These are phyloP conservation scores for Fusarium neocosmosporiellum DNA, from an alignment of 2,329 filamentous ascomycete genomes.

Conservation along the genomic window DNA sequence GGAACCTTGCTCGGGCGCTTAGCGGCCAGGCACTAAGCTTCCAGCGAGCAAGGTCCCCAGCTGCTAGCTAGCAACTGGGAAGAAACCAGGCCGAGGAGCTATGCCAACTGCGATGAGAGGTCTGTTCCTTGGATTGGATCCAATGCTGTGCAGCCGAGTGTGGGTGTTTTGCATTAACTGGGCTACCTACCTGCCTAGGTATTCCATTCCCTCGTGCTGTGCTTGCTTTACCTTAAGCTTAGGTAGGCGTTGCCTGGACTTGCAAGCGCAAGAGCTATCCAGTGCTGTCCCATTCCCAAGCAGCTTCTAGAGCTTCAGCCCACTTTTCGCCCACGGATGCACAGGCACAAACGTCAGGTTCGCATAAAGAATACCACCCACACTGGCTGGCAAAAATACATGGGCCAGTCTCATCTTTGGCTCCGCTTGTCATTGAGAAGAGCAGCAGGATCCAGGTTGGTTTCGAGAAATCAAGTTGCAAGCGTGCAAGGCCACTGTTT, in stretches of 20 bases:
- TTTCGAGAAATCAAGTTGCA: background rate
- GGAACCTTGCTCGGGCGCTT: slow-evolving; percentile 41
- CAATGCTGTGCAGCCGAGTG: slow-evolving; percentile 31
- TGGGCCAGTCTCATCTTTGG: background rate
- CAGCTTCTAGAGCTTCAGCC: slow-evolving; percentile 22
- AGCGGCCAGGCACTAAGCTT: slow-evolving; percentile 24
- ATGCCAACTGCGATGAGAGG: slow-evolving; percentile 26
- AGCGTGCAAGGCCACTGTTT: background rate
- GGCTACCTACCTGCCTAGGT: too few species aligned
- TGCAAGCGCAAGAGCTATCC: background rate
- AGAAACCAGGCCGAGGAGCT: background rate
- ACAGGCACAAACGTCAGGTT: slow-evolving; percentile 40
- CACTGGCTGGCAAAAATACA: slow-evolving; percentile 11
- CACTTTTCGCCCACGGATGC: slow-evolving; percentile 25
- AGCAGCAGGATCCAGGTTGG: background rate
- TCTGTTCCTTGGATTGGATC: slow-evolving; percentile 37
- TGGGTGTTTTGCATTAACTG: slow-evolving; percentile 40
- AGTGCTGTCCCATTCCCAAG: slow-evolving; percentile 19
- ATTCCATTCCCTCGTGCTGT: slow-evolving; percentile 1
- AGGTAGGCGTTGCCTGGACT: background rate
- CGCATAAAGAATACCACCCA: slow-evolving; percentile 40
- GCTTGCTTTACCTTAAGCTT: background rate
- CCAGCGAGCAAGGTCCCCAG: slow-evolving; percentile 13
- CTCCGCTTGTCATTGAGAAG: slow-evolving; percentile 4
- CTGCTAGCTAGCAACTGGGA: slow-evolving; percentile 9